Evolutionary conservation across 2,329 filamentous ascomycete species (phyloP).

Genomic region (Elsinoe australis): DNA sequence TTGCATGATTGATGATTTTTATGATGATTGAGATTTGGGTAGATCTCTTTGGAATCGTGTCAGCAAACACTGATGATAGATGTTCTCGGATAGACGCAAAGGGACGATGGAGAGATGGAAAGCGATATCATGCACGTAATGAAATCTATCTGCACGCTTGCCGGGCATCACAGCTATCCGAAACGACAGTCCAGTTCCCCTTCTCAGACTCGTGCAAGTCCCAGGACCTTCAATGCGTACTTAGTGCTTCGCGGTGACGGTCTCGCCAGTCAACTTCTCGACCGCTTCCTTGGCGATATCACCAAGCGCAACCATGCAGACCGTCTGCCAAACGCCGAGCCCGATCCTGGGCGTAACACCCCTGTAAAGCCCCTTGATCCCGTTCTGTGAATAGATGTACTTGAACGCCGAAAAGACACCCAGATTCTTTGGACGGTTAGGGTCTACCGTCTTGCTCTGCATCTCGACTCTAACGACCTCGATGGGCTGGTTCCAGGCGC

Average conservation of each 20-base stretch:
- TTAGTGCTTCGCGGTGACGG: conserved; percentile 59
- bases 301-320: conserved; percentile 98
- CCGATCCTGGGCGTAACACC: conserved; percentile 91
- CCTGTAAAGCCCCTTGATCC: conserved; percentile 86
- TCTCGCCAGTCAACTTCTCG: conserved; percentile 57
- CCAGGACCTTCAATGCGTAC: conserved; percentile 22
- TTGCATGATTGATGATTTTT: conserved; percentile 50
- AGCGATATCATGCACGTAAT: no score
- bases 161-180: not conserved
- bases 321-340: conserved; percentile 95
- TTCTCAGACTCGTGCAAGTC: not conserved
- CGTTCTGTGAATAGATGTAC: conserved; percentile 90
- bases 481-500: conserved; percentile 98
- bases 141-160: conserved; percentile 6
- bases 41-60: no score
- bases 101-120: not conserved
- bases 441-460: conserved; percentile 98
- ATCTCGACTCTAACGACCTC: conserved; percentile 99
- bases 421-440: conserved; percentile 98
- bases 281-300: conserved; percentile 65
- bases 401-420: conserved; percentile 73
- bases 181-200: not conserved
- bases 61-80: no score
- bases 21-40: not conserved
- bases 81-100: not conserved